phyloP scores from a whole-genome alignment of 371 early-diverging fungal species.

The Rhizomucor miehei region DNA sequence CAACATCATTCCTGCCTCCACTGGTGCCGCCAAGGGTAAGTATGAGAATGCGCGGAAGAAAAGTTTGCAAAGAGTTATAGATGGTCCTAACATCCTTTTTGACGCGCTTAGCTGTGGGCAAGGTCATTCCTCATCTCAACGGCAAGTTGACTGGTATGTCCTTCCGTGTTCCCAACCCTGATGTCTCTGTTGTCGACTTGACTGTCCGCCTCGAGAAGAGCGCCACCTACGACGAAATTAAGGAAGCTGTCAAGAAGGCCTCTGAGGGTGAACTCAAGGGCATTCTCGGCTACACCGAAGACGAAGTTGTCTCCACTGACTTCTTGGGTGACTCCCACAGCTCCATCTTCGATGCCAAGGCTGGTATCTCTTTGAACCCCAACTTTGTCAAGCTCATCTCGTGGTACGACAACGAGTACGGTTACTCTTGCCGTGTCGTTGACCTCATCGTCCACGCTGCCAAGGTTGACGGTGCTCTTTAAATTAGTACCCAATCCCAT shows the following conservation, averaged over 20 bases:
- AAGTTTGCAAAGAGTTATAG: too few species aligned
- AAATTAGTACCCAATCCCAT: too few species aligned
- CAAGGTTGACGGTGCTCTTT: conserved; percentile 46
- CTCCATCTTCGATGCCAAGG: conserved; percentile 96
- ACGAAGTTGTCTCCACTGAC: conserved; percentile 97
- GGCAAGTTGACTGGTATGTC: conserved; percentile 99
- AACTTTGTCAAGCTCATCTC: conserved; percentile 90
- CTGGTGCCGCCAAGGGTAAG: conserved; percentile 96
- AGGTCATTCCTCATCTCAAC: conserved; percentile 96
- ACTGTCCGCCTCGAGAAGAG: conserved; percentile 89
- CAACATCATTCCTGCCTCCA: conserved; percentile 99
- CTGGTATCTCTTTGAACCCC: conserved; percentile 94
- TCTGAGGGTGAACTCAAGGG: conserved; percentile 85
- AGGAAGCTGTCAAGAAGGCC: conserved; percentile 81
- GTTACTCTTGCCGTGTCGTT: conserved; percentile 93
- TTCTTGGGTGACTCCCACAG: conserved; percentile 90
- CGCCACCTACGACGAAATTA: conserved; percentile 91
- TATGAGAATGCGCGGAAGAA: neutral
- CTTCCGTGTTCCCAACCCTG: conserved; percentile 97
- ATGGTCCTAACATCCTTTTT: conserved; percentile 87
- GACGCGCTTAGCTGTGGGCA: conserved; percentile 86
- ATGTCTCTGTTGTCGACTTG: conserved; percentile 99
- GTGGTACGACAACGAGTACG: conserved; percentile 96
- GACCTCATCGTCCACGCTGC: conserved; percentile 92
- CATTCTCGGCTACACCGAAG: conserved; percentile 93